phyloP scores from a whole-genome alignment of 768 basidiomycete species.

The Daedaleopsis nitida region DNA sequence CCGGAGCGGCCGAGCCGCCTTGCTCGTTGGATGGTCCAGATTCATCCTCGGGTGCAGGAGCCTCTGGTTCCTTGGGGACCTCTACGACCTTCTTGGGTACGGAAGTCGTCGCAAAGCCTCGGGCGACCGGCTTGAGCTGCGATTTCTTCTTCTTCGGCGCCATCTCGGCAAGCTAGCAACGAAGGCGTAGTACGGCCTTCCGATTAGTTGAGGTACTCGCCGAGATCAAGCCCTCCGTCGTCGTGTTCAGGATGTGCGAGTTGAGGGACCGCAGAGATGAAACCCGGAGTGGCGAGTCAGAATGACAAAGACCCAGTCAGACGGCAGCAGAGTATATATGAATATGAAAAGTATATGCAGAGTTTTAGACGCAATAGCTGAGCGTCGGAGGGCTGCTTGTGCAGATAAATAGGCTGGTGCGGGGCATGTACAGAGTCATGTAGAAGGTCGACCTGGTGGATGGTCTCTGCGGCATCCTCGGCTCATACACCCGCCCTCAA shows the following conservation, averaged over 20 bases:
- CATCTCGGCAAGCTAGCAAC: slow-evolving; percentile 42
- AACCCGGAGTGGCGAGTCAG: too few species aligned
- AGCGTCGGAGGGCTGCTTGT: slow-evolving; percentile 12
- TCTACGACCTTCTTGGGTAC: slow-evolving; percentile 71
- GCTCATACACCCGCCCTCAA: not conserved
- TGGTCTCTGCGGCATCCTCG: not conserved
- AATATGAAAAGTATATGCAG: not conserved
- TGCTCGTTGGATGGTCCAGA: slow-evolving; percentile 13
- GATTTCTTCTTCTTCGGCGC: slow-evolving; percentile 82
- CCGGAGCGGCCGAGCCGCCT: not conserved
- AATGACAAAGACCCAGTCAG: not conserved
- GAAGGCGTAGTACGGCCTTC: slow-evolving; percentile 11
- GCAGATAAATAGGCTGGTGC: slow-evolving; percentile 13
- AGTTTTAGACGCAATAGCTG: slow-evolving; percentile 7
- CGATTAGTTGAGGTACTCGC: not conserved
- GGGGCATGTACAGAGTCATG: slow-evolving; percentile 10
- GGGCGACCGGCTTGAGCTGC: slow-evolving; percentile 69
- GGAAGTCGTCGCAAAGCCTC: slow-evolving; percentile 83
- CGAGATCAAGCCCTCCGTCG: not conserved
- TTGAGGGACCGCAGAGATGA: too few species aligned
- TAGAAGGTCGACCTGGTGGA: slow-evolving; percentile 8
- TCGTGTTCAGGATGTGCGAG: not conserved
- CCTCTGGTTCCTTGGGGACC: slow-evolving; percentile 25
- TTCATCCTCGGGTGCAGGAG: slow-evolving; percentile 23
- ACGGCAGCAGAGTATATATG: not conserved